phyloP scores from a whole-genome alignment of 345 rosid species.

The Sonneratia alba region DNA sequence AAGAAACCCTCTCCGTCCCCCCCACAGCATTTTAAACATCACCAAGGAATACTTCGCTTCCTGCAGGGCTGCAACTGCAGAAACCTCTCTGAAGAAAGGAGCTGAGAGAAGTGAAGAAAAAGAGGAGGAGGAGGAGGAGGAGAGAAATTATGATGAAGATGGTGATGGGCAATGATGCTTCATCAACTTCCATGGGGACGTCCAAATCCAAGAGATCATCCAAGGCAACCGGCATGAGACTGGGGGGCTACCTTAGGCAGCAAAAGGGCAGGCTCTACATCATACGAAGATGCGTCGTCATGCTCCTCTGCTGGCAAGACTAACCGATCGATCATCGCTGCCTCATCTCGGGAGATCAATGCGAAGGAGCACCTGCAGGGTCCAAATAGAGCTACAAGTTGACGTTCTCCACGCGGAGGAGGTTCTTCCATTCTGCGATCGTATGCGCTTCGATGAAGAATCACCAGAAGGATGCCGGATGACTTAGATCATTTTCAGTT shows the following conservation, averaged over 20 bases:
- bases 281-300: slow-evolving; percentile 63
- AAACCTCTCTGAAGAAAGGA: not conserved
- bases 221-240: slow-evolving; percentile 36
- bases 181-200: slow-evolving; percentile 4
- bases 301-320: slow-evolving; percentile 83
- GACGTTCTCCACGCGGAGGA: too few species aligned
- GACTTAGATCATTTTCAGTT: too few species aligned
- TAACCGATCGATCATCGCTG: not conserved
- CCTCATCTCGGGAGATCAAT: too few species aligned
- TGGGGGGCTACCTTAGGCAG: slow-evolving; percentile 60
- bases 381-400: too few species aligned
- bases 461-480: too few species aligned
- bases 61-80: not conserved
- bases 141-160: not conserved
- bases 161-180: not conserved
- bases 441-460: too few species aligned
- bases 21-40: too few species aligned
- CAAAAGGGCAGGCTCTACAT: slow-evolving; percentile 75
- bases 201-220: slow-evolving; percentile 18
- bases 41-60: too few species aligned
- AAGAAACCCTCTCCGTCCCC: too few species aligned
- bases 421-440: too few species aligned
- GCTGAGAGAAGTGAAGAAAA: not conserved
- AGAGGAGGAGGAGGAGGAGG: not conserved
- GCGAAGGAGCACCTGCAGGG: too few species aligned